Evolutionary conservation across 495 filamentous ascomycete species (phyloP).

Genomic region (Neurospora intermedia): DNA sequence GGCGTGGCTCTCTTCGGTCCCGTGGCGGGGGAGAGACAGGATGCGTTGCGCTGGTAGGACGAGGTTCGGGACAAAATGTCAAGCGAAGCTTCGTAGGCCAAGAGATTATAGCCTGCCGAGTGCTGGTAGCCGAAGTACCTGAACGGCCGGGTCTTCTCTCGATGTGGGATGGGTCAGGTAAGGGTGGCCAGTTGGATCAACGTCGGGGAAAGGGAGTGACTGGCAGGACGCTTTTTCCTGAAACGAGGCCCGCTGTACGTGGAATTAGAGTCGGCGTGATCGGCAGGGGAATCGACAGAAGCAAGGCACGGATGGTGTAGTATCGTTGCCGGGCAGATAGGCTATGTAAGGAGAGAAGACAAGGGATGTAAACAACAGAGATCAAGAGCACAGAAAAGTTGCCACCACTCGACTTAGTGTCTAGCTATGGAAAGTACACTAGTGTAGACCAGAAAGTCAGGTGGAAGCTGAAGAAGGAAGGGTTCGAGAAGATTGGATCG

Average conservation of each 20-base stretch:
- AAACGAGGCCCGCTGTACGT: not conserved
- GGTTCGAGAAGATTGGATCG: not conserved
- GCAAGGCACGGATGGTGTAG: not conserved
- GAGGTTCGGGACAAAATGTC: not conserved
- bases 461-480: not conserved
- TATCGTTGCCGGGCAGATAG: not conserved
- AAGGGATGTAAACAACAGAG: not conserved
- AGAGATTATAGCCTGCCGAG: not conserved
- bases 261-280: not conserved
- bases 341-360: not conserved
- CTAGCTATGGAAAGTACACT: not conserved
- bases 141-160: not conserved
- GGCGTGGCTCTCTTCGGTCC: not conserved
- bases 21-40: not conserved
- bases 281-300: not conserved
- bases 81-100: not conserved
- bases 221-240: not conserved
- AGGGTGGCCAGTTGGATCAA: not conserved
- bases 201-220: not conserved
- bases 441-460: not conserved
- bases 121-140: not conserved
- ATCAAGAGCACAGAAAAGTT: not conserved
- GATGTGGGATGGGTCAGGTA: not conserved
- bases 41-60: not conserved
- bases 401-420: not conserved